Evolutionary conservation across 1,284 basidiomycete genomes (phyloP).

Genomic region (Ceratobasidium sp.): DNA sequence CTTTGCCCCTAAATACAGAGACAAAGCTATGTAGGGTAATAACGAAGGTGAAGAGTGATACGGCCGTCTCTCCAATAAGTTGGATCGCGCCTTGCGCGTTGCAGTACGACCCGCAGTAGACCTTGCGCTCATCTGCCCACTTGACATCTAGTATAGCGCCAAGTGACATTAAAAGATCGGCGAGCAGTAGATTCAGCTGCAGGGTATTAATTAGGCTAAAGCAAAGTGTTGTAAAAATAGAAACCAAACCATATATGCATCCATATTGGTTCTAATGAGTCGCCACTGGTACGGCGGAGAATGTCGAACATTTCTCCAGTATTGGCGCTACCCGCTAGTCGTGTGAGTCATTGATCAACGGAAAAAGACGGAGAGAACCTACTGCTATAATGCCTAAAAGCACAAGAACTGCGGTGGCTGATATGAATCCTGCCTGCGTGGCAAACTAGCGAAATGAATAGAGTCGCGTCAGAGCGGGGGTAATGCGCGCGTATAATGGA

Average conservation of each 20-base stretch:
- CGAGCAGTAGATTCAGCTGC: conserved; percentile 1
- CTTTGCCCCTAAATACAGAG: neutral
- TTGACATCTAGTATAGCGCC: neutral
- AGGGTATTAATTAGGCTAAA: neutral
- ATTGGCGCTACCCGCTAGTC: neutral
- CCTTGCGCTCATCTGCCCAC: neutral
- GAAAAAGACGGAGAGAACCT: neutral
- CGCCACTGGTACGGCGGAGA: neutral
- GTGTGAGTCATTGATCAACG: neutral
- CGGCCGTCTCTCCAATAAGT: conserved; percentile 1
- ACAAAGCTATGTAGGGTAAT: conserved; percentile 1
- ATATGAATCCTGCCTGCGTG: conserved; percentile 46
- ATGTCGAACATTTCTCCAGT: neutral
- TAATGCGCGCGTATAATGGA: no score
- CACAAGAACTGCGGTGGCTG: conserved; percentile 41
- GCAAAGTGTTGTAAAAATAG: neutral
- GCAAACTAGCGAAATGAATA: conserved; percentile 38
- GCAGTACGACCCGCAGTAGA: neutral
- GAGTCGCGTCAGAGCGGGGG: neutral
- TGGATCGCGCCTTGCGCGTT: conserved; percentile 6
- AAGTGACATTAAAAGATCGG: neutral
- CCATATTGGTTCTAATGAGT: neutral
- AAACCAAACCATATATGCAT: neutral
- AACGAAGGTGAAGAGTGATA: neutral
- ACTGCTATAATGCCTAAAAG: conserved; percentile 22